Evolutionary conservation across 2,329 filamentous ascomycete genomes (phyloP), one percentile per base, ranked within the genome.

Genomic region (Neonectria faginata): DNA sequence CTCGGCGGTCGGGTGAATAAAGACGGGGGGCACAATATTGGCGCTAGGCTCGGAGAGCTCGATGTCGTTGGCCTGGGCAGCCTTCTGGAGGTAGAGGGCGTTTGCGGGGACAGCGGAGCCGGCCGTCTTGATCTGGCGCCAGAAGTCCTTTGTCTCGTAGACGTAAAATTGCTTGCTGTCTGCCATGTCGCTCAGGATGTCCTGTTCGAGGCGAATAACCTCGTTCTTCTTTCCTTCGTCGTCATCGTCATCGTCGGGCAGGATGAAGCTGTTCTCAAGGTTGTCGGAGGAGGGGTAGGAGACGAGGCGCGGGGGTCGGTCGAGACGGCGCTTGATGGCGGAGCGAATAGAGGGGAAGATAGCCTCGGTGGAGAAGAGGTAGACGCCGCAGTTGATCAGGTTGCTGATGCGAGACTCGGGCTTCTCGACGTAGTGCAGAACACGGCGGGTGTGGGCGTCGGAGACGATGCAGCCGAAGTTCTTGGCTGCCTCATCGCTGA

Each of bases 111-210:
- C 94, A 54, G 96, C 96, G 6, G 95, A 98, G 65, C 96, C 96
- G 65, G 96, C 96, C 2, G 96, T 97, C 88, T 99, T 99, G 88
- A 99, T 98, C 85, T 99, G 96, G 74, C 96, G 93, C 96, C 96
- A 99, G 81, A 99, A 99, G 80, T 98, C 96, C 84, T 97, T 97
- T 70, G 95, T 98, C 84, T 99, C 96, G 79, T 97, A 92, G 33
- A 98, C 96, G 81, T 94, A 98, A 85, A 99, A 99, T 80, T 96
- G 93, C 83, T 97, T 96, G 87, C 89, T 97, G 81, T 98, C 96
- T 66, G 96, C 95, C 75, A 98, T 89, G 76, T 98, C 95, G 56
- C 94, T 92, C 64, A 99, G 87, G 57, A 98, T 97, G 78, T 99
- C 96, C 83, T 98, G 96, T 83, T 99, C 96, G 61, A 99, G 87